phyloP scores from a whole-genome alignment of 2,329 filamentous ascomycete genomes.

The Botrytis galanthina region DNA sequence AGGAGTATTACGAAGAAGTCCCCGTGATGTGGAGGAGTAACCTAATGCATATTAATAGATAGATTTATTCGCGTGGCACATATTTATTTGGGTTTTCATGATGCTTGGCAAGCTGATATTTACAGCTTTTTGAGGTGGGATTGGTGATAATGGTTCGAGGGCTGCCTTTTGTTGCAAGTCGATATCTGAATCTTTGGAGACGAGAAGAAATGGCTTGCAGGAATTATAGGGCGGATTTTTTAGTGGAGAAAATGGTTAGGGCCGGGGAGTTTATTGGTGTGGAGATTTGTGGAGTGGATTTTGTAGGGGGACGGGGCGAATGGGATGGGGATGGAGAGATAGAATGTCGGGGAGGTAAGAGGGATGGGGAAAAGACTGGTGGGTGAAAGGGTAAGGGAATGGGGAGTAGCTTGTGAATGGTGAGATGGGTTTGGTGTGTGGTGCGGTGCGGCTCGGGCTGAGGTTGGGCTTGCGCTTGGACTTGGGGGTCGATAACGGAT shows the following conservation, averaged over 20 bases:
- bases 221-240: not conserved
- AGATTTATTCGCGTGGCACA: not conserved
- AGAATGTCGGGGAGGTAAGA: not conserved
- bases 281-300: not conserved
- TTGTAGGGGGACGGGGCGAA: not conserved
- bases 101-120: not conserved
- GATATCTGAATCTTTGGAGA: conserved; percentile 21
- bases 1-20: not conserved
- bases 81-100: not conserved
- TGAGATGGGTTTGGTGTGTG: not conserved
- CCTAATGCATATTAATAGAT: not conserved
- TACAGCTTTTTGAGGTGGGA: not conserved
- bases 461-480: not conserved
- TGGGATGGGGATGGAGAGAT: not conserved
- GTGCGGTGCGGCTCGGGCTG: not conserved
- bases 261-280: conserved; percentile 7
- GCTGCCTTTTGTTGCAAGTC: conserved; percentile 25
- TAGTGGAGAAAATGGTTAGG: not conserved
- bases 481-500: not conserved
- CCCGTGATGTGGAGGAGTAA: not conserved
- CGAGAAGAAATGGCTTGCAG: conserved; percentile 11
- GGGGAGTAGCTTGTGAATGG: not conserved
- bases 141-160: not conserved
- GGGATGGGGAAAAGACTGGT: not conserved
- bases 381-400: not conserved